Evolutionary conservation across 2,329 filamentous ascomycete species (phyloP), one percentile per base, ranked within the genome.

Genomic region (Alternaria sp.): DNA sequence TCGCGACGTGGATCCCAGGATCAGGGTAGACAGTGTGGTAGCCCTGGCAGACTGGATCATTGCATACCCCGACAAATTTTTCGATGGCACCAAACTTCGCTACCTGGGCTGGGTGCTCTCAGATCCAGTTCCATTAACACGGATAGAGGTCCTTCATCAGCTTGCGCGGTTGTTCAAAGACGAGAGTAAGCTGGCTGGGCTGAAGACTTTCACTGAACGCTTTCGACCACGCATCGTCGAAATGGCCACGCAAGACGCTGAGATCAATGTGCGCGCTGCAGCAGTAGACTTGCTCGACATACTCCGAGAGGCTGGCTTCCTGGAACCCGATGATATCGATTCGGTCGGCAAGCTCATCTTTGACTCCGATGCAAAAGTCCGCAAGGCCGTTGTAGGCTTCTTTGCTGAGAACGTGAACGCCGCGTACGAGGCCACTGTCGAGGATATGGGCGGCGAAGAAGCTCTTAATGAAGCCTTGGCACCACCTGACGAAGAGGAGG

Each of bases 31-130:
- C 71, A 97, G 94, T 72, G 89, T 96, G 24, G 88, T 90, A 63
- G 92, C 92, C 13, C 83, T 99, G 8, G 93, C 93, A 28, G 85
- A 88, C 39, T 99, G 95, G 95, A 96, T 98, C 67, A 85, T 88
- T 74, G 86, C 86, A 10, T 87, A 97, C 51, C 92, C 93, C 2
- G 92, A 92, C 45, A 85, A 91, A 44, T 99, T 97, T 79, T 92
- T 97, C 76, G 91, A 97, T 65, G 92, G 92, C 2, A 85, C 90
- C 67, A 97, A 97, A 78, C 82, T 99, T 50, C 89, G 95, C 60
- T 99, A 99, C 72, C 83, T 99, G 5, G 95, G 95, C 51, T 99
- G 95, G 95, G 89, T 97, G 72, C 83, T 99, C 29, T 97, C 93
- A 4, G 95, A 99, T 74, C 85, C 88, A 3, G 84, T 88, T 60